phyloP scores from a whole-genome alignment of 2,329 filamentous ascomycete species.

The Aspergillus clavatus region DNA sequence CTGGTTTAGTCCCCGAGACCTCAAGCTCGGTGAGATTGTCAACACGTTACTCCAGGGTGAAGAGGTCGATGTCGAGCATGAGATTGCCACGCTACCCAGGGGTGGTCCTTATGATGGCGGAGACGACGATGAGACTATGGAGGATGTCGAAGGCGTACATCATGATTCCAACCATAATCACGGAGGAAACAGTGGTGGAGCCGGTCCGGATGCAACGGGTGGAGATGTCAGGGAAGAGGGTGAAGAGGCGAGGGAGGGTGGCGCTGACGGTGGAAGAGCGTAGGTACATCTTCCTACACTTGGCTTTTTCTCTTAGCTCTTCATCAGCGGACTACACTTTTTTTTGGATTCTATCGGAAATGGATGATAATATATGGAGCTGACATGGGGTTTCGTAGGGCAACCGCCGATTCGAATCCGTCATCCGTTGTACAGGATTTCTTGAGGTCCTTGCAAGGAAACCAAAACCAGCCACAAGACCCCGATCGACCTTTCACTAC shows the following conservation, averaged over 20 bases:
- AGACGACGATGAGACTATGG: conserved; percentile 72
- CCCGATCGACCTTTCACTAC: conserved; percentile 70
- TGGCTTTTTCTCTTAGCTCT: too few species aligned
- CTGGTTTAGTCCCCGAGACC: conserved; percentile 79
- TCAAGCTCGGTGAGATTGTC: conserved; percentile 83
- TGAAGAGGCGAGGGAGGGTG: conserved; percentile 80
- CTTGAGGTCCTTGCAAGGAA: conserved; percentile 70
- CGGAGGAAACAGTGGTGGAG: conserved; percentile 67
- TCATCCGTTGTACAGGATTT: conserved; percentile 81
- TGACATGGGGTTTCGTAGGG: conserved; percentile 51
- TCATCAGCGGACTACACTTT: too few species aligned
- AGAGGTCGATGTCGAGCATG: conserved; percentile 71
- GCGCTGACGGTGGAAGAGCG: conserved; percentile 97
- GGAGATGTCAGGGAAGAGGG: conserved; percentile 91
- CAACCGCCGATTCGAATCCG: conserved; percentile 61
- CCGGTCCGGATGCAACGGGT: conserved; percentile 79
- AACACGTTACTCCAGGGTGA: conserved; percentile 81
- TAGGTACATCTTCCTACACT: conserved; percentile 65
- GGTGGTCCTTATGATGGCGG: conserved; percentile 42
- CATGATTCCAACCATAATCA: conserved; percentile 56
- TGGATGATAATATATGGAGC: conserved; percentile 24
- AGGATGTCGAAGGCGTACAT: conserved; percentile 63
- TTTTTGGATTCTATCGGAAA: too few species aligned
- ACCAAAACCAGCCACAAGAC: conserved; percentile 43
- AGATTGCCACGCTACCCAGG: conserved; percentile 62